These are phyloP conservation scores for Tulasnella sp. DNA, from an alignment of 768 basidiomycete species.

Conservation along the genomic window DNA sequence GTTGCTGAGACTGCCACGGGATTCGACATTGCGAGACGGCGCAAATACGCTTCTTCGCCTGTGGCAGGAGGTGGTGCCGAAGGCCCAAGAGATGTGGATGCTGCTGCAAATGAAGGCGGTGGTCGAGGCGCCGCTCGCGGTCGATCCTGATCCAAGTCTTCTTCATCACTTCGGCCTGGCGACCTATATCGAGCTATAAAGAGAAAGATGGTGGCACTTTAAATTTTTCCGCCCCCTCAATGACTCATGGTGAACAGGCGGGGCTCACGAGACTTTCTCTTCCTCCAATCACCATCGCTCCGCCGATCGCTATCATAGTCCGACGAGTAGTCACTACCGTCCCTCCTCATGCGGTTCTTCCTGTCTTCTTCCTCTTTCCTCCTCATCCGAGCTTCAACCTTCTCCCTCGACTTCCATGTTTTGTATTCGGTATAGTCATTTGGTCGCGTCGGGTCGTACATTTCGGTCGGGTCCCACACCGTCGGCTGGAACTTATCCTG, in stretches of 20 bases:
- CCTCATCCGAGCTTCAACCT: conserved; percentile 56
- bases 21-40: conserved; percentile 42
- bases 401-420: conserved; percentile 63
- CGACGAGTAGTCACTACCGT: conserved; percentile 46
- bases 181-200: background rate
- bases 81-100: background rate
- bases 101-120: background rate
- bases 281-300: background rate
- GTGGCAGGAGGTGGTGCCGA: conserved; percentile 30
- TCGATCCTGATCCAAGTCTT: background rate
- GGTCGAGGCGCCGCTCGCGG: conserved; percentile 4
- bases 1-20: background rate
- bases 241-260: too few species aligned
- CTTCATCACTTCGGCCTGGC: background rate
- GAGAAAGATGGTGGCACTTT: conserved; percentile 5
- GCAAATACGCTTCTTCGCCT: conserved; percentile 61
- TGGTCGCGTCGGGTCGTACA: conserved; percentile 71
- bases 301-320: conserved; percentile 27
- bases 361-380: conserved; percentile 45
- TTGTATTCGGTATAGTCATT: conserved; percentile 89
- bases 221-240: background rate
- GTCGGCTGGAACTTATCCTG: conserved; percentile 17
- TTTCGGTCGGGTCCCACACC: conserved; percentile 70
- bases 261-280: background rate
- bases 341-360: conserved; percentile 35